A percentile compares a stretch with the other conserved stretches of the same genome.
Evolutionary conservation across 2,329 filamentous ascomycete species (phyloP).

Genomic region (Arthrobotrys sphaeroides): DNA sequence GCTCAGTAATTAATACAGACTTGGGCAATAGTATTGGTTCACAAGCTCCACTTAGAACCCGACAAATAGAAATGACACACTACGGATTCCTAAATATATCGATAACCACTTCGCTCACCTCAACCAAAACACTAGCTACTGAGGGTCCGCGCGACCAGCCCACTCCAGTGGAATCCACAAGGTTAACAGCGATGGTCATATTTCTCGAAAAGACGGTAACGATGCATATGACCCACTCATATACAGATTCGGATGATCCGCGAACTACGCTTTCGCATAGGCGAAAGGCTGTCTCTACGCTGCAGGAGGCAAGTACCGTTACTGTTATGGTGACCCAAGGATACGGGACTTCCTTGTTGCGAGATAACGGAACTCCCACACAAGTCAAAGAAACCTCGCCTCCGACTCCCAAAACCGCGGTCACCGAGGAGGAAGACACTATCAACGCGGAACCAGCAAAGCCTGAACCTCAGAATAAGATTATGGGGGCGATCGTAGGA

Average conservation of each 20-base stretch:
- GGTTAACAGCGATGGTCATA: background rate
- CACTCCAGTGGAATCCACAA: background rate
- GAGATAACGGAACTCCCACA: too few relatives aligned
- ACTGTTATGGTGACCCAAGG: too few relatives aligned
- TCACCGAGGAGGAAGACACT: background rate
- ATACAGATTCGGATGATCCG: background rate
- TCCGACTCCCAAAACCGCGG: background rate
- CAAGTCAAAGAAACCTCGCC: background rate
- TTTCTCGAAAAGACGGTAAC: constrained; percentile 22
- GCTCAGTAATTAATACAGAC: too few relatives aligned
- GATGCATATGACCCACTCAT: background rate
- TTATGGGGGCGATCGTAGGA: constrained; percentile 29
- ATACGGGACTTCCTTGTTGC: too few relatives aligned
- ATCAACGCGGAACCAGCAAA: background rate
- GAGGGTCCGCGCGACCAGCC: background rate
- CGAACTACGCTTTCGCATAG: background rate
- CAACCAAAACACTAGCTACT: background rate
- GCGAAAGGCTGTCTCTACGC: background rate
- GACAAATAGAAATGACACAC: background rate
- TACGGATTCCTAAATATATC: background rate
- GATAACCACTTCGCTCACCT: background rate
- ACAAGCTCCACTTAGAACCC: too few relatives aligned
- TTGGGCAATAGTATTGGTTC: too few relatives aligned
- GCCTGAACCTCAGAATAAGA: constrained; percentile 13
- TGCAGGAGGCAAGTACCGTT: too few relatives aligned